phyloP scores from a whole-genome alignment of 805 yeast genomes.

The Starmera quercuum region DNA sequence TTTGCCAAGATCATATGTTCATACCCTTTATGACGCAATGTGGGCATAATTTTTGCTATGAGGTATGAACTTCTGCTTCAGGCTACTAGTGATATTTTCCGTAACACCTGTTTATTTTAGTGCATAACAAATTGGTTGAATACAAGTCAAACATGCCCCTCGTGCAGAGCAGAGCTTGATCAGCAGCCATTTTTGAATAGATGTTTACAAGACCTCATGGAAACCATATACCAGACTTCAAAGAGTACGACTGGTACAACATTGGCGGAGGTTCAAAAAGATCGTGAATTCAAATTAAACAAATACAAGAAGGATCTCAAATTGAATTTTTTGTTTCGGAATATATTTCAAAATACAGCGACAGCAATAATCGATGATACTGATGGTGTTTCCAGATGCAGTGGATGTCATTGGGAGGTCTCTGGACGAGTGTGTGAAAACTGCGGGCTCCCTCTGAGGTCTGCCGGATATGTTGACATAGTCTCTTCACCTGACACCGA shows the following conservation, averaged over 20 bases:
- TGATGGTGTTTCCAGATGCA: conserved; percentile 71
- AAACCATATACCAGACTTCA: conserved; percentile 32
- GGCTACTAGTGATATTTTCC: neutral
- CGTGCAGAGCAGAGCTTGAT: conserved; percentile 46
- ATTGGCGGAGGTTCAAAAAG: conserved; percentile 4
- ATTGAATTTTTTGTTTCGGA: conserved; percentile 36
- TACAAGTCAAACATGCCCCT: conserved; percentile 55
- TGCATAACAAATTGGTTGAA: conserved; percentile 60
- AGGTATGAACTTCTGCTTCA: conserved; percentile 10
- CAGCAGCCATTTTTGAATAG: conserved; percentile 47
- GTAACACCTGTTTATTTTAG: conserved; percentile 1
- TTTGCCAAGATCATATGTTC: conserved; percentile 65
- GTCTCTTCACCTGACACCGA: too few species aligned
- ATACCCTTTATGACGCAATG: conserved; percentile 57
- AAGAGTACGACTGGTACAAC: conserved; percentile 17
- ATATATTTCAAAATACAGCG: conserved; percentile 39
- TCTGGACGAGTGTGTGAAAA: conserved; percentile 60
- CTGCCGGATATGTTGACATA: too few species aligned
- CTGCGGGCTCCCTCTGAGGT: conserved; percentile 32
- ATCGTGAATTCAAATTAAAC: conserved; percentile 22
- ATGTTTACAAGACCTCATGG: conserved; percentile 39
- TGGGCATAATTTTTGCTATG: conserved; percentile 73
- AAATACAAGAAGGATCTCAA: conserved; percentile 33
- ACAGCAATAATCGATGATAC: conserved; percentile 49
- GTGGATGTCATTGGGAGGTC: conserved; percentile 76